Evolutionary conservation across 202 grass and related monocot species (phyloP), one percentile per base, ranked within the genome.

Genomic region (Bolboschoenoplectus hybrid): DNA sequence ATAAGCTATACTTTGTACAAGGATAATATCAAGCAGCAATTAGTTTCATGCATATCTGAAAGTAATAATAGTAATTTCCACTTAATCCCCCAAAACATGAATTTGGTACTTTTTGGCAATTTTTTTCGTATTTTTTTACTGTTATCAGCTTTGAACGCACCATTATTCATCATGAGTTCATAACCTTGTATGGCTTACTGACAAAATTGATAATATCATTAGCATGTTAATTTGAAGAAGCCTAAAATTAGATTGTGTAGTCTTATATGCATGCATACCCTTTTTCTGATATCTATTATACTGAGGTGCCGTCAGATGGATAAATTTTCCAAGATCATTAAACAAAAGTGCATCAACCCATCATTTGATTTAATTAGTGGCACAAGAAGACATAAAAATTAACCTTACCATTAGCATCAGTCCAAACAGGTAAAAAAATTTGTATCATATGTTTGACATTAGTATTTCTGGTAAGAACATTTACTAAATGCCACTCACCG

Each of bases 401-500:
- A 71, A 43, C 5, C 6, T 45, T 16, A 43, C 40, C 17, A 46
- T 72, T 72, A 19, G 71, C 47, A 75, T 75, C 72, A 75, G 16
- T 72, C 41, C 6, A 26, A 72, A 19, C 20, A 40, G 7, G 17
- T 1, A 47, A 20, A 9, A 12, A 32, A 49, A 13, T 9, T 51
- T 74, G 9, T 12, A 32, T 68, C 13, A 41, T 68, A 68, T 68
- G 72, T 75, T 75, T 53, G 0, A 53, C 20, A 76, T 14, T 2
- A 51, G 0, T 53, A 13, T 38, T 76, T 55, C 1, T 39, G 34
- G 52, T 57, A 58, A n/a, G 51, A 80, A 60, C 34, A 80, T 80
- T 41, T 41, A 56, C 16, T 41, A 80, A 60, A 80, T 80, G 53
- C 35, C 51, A 82, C 88, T 84, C 58, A 98, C 96, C 56, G 93